Conservation (phyloP, 202 grass and related monocot genomes). For the Carex arenaria region DNA sequence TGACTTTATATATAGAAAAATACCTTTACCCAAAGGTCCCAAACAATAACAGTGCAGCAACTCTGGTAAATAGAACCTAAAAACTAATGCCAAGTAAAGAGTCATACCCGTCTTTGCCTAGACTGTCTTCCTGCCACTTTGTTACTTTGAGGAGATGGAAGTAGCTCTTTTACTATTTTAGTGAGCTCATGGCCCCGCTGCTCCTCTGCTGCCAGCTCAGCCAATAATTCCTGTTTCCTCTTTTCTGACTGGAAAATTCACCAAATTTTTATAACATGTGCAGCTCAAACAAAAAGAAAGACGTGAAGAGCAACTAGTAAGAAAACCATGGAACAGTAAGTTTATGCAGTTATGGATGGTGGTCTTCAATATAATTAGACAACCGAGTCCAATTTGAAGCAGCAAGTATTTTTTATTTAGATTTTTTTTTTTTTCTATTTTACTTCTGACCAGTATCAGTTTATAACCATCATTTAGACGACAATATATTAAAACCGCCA, state of each 20-base stretch:
- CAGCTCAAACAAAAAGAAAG: neutral
- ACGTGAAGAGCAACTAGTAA: neutral
- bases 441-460: neutral
- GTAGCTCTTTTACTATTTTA: constrained; percentile 89
- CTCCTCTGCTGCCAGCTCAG: constrained; percentile 83
- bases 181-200: constrained; percentile 80
- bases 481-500: neutral
- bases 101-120: constrained; percentile 11
- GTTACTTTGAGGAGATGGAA: constrained; percentile 46
- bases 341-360: neutral
- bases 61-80: neutral
- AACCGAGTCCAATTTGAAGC: neutral
- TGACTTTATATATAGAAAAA: neutral
- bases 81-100: neutral
- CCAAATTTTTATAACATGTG: neutral
- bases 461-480: neutral
- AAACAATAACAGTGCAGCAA: neutral
- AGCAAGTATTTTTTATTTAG: neutral
- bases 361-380: neutral
- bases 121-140: constrained; percentile 23
- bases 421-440: neutral
- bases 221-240: constrained; percentile 81
- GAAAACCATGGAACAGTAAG: neutral
- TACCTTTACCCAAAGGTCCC: neutral
- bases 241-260: constrained; percentile 69